These are phyloP conservation scores for Hygrocybe coccinea DNA, from an alignment of 768 basidiomycete species.

Conservation along the genomic window DNA sequence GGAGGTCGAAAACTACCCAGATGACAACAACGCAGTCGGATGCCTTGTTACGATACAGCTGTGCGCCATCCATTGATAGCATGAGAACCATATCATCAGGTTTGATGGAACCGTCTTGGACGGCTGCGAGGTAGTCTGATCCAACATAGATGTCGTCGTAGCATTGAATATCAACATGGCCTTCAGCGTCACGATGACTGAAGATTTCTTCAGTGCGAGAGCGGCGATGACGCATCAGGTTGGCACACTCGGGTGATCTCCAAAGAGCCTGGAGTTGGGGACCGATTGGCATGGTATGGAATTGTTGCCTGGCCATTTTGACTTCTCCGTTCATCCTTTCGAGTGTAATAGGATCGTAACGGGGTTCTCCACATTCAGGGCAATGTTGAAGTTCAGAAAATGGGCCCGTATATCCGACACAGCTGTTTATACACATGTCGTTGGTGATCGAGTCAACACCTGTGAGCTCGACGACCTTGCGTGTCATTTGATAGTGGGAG, in stretches of 20 bases:
- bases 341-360: conserved; percentile 18
- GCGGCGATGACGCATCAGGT: conserved; percentile 20
- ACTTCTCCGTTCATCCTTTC: background rate
- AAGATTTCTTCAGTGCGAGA: conserved; percentile 10
- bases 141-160: conserved; percentile 30
- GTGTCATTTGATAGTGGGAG: conserved; percentile 11
- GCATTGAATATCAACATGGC: conserved; percentile 10
- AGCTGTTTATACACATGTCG: conserved; percentile 40
- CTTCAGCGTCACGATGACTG: background rate
- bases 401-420: conserved; percentile 36
- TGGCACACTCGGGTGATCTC: conserved; percentile 15
- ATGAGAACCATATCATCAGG: conserved; percentile 32
- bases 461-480: conserved; percentile 18
- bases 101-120: conserved; percentile 17
- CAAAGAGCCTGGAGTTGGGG: conserved; percentile 35
- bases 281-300: conserved; percentile 35
- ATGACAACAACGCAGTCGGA: conserved; percentile 43
- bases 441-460: conserved; percentile 27
- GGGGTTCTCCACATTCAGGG: conserved; percentile 21
- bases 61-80: conserved; percentile 38
- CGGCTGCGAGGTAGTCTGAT: conserved; percentile 20
- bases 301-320: conserved; percentile 23
- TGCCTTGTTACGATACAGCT: conserved; percentile 37
- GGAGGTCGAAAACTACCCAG: conserved; percentile 34
- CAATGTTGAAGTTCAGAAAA: conserved; percentile 24